phyloP scores from a whole-genome alignment of 805 yeast species.

The Tetrapisispora phaffii region DNA sequence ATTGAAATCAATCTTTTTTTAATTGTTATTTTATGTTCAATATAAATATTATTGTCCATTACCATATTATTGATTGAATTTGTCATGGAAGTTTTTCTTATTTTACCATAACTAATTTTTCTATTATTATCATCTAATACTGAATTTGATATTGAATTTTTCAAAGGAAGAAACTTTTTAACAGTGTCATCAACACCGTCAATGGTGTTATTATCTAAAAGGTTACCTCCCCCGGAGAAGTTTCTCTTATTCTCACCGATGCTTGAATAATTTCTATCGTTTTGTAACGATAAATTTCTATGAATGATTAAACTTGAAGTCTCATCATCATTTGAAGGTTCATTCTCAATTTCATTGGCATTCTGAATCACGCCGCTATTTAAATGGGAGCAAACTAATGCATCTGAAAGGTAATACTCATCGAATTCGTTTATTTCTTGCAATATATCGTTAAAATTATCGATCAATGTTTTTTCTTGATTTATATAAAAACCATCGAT shows the following conservation, averaged over 20 bases:
- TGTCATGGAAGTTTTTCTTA: slow-evolving; percentile 1
- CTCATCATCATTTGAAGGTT: not conserved
- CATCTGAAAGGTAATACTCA: slow-evolving; percentile 7
- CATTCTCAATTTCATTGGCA: not conserved
- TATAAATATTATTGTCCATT: slow-evolving; percentile 4
- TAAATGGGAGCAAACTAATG: not conserved
- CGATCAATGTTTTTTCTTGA: slow-evolving; percentile 42
- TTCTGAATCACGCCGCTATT: not conserved
- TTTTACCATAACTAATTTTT: not conserved
- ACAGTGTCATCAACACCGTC: not conserved
- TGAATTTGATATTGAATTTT: slow-evolving; percentile 1
- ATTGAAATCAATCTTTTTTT: slow-evolving; percentile 55
- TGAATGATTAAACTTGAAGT: not conserved
- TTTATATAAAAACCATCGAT: slow-evolving; percentile 63
- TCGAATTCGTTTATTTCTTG: slow-evolving; percentile 59
- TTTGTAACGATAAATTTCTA: slow-evolving; percentile 2
- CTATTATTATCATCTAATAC: not conserved
- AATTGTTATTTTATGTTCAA: slow-evolving; percentile 19
- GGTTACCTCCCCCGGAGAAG: not conserved
- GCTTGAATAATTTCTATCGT: slow-evolving; percentile 1
- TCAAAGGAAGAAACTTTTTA: slow-evolving; percentile 1
- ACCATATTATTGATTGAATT: slow-evolving; percentile 1
- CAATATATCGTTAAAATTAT: slow-evolving; percentile 42
- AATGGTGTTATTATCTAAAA: not conserved
- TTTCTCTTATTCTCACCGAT: not conserved